Evolutionary conservation across 1,139 yeast species (phyloP).

Genomic region (Hemisphaericaspora lyxosophila): DNA sequence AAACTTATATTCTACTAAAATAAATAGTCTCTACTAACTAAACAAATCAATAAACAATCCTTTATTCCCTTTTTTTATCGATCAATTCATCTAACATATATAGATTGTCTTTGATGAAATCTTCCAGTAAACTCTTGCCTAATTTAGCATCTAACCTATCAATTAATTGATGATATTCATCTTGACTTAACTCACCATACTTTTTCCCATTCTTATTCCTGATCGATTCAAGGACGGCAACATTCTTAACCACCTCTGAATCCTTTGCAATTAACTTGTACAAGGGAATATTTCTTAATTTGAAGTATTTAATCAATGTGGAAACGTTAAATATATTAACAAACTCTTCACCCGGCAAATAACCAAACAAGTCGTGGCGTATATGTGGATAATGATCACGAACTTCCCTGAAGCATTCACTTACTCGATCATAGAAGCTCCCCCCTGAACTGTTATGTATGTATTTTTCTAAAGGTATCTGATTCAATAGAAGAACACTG

Average conservation of each 20-base stretch:
- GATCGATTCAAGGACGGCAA: not conserved
- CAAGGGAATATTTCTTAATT: not conserved
- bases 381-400: slow-evolving; percentile 2
- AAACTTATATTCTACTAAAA: too few species aligned
- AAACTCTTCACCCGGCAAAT: slow-evolving; percentile 1
- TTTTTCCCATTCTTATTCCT: not conserved
- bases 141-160: not conserved
- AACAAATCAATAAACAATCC: not conserved
- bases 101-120: not conserved
- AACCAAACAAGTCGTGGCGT: slow-evolving; percentile 2
- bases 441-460: not conserved
- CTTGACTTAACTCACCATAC: not conserved
- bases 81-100: slow-evolving; percentile 1
- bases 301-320: slow-evolving; percentile 1
- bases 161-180: not conserved
- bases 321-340: not conserved
- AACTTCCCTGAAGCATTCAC: not conserved
- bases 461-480: slow-evolving; percentile 4
- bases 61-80: not conserved
- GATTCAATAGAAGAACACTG: slow-evolving; percentile 1
- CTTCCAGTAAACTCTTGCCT: not conserved
- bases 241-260: not conserved
- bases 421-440: not conserved
- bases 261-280: not conserved
- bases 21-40: not conserved